Evolutionary conservation across 2,329 filamentous ascomycete species (phyloP).

Genomic region (Stachybotrys chlorohalonatus): DNA sequence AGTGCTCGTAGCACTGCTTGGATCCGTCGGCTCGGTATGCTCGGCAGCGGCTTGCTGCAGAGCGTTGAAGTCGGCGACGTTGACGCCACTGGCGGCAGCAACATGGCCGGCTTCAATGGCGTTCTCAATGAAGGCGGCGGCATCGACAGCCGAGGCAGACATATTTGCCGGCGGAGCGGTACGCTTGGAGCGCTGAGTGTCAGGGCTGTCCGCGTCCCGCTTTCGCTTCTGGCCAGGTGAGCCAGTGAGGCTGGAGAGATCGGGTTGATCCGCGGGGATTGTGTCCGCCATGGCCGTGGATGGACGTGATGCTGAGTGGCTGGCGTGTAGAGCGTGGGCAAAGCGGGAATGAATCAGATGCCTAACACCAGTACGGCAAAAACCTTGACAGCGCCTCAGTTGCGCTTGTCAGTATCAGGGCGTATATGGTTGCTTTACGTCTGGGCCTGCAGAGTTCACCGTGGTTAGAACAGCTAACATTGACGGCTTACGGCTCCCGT

Average conservation of each 20-base stretch:
- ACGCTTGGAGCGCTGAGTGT: slow-evolving; percentile 41
- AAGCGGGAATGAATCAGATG: neutral
- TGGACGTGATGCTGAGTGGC: neutral
- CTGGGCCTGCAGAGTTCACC: too few relatives aligned
- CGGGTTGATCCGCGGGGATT: slow-evolving; percentile 35
- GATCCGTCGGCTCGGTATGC: slow-evolving; percentile 38
- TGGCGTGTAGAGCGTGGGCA: neutral
- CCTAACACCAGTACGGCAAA: too few relatives aligned
- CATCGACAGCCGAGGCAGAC: slow-evolving; percentile 30
- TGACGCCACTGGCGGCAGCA: slow-evolving; percentile 29
- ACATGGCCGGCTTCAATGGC: slow-evolving; percentile 35
- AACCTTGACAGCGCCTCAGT: too few relatives aligned
- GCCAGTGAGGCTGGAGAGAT: slow-evolving; percentile 30
- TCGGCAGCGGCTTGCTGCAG: slow-evolving; percentile 43
- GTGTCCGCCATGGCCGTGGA: slow-evolving; percentile 35
- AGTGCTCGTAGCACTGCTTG: slow-evolving; percentile 47
- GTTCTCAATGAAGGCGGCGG: slow-evolving; percentile 45
- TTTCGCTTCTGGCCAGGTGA: slow-evolving; percentile 47
- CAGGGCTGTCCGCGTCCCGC: slow-evolving; percentile 41
- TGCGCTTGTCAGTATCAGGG: too few relatives aligned
- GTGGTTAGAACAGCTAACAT: too few relatives aligned
- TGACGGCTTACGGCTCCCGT: too few relatives aligned
- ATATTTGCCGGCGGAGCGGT: slow-evolving; percentile 35
- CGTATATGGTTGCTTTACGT: too few relatives aligned
- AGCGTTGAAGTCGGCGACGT: slow-evolving; percentile 46